These are phyloP conservation scores for Marsdenia floribunda DNA, from an alignment of 257 asterid genomes.

Conservation along the genomic window DNA sequence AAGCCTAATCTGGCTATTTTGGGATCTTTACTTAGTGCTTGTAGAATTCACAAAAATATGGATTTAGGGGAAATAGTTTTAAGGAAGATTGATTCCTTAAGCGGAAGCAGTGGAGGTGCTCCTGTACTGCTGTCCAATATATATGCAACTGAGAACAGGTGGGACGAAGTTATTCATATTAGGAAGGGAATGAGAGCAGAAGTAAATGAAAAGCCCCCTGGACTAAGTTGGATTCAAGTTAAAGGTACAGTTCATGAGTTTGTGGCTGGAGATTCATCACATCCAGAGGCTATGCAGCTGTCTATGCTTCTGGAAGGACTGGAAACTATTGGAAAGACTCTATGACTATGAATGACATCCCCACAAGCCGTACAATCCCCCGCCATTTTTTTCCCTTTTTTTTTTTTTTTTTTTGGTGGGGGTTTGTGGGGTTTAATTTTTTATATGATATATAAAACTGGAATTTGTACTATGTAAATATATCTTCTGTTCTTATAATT, in stretches of 20 bases:
- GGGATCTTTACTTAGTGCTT: slow-evolving; percentile 41
- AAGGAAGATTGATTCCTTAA: slow-evolving; percentile 36
- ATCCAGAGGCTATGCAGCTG: slow-evolving; percentile 4
- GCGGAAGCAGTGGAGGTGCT: slow-evolving; percentile 37
- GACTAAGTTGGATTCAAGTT: slow-evolving; percentile 44
- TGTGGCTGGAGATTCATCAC: slow-evolving; percentile 24
- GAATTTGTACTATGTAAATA: not conserved
- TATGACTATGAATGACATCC: too few relatives aligned
- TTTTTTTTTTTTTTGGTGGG: not conserved
- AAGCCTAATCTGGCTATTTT: slow-evolving; percentile 41
- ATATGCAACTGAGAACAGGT: slow-evolving; percentile 37
- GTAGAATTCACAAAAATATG: slow-evolving; percentile 39
- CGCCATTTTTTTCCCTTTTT: not conserved
- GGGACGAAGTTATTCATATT: slow-evolving; percentile 34
- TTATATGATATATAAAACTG: not conserved
- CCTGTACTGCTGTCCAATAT: slow-evolving; percentile 43
- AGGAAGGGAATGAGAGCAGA: slow-evolving; percentile 41
- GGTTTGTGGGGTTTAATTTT: too few relatives aligned
- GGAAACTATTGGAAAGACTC: slow-evolving; percentile 6
- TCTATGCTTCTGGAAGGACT: slow-evolving; percentile 3
- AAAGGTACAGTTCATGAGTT: slow-evolving; percentile 38
- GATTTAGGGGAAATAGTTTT: slow-evolving; percentile 33
- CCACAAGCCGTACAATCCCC: not conserved
- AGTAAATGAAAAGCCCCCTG: slow-evolving; percentile 32
- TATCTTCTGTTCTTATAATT: not conserved